Conservation (phyloP, 2,329 filamentous ascomycete genomes). For the Pseudogymnoascus sp. region DNA sequence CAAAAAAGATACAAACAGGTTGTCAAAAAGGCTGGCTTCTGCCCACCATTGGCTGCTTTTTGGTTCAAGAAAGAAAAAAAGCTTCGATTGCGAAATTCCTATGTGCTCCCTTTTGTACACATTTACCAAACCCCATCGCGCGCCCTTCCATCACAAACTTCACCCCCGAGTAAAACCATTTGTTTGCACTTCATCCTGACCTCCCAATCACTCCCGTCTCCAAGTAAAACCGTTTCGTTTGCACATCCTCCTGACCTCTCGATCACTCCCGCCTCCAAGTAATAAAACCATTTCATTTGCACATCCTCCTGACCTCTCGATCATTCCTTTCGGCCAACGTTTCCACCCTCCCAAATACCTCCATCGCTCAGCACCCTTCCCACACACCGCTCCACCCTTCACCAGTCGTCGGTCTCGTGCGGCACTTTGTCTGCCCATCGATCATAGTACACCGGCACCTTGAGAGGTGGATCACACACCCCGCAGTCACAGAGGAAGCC, state of each 20-base stretch:
- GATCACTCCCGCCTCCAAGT: neutral
- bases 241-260: neutral
- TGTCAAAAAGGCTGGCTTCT: neutral
- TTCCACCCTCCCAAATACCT: neutral
- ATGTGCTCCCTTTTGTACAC: neutral
- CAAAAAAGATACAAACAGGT: neutral
- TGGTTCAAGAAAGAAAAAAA: neutral
- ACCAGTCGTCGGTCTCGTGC: neutral
- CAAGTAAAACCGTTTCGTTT: neutral
- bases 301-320: neutral
- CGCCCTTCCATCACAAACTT: neutral
- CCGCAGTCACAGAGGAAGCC: slow-evolving; percentile 47
- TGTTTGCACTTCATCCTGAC: neutral
- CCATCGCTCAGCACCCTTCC: neutral
- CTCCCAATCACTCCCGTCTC: neutral
- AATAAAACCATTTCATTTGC: neutral
- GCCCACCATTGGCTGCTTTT: neutral
- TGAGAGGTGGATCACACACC: slow-evolving; percentile 28
- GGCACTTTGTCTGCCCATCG: neutral
- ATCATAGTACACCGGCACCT: neutral
- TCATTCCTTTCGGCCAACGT: neutral
- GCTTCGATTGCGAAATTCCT: neutral
- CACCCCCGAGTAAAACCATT: neutral
- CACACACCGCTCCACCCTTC: neutral
- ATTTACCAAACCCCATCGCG: no score